These are phyloP conservation scores for Clonostachys byssicola DNA, from an alignment of 2,329 filamentous ascomycete genomes.

Conservation along the genomic window DNA sequence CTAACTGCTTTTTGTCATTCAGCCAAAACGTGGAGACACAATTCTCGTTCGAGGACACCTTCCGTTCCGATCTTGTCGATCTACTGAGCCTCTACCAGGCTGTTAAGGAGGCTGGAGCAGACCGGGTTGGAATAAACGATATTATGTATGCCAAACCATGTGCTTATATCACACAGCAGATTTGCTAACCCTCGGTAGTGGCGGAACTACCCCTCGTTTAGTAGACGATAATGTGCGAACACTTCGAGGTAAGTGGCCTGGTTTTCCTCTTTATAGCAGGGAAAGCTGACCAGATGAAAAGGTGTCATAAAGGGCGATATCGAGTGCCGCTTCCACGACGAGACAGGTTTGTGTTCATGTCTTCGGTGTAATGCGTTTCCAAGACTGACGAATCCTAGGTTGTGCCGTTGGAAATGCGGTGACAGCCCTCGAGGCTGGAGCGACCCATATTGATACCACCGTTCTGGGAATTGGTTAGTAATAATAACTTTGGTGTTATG, in stretches of 20 bases:
- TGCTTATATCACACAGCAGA: no score
- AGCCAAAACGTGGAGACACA: slow-evolving; percentile 18
- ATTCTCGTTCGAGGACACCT: slow-evolving; percentile 73
- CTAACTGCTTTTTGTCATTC: not conserved
- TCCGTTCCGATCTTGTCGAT: slow-evolving; percentile 80
- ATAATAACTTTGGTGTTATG: not conserved
- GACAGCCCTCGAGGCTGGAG: slow-evolving; percentile 82
- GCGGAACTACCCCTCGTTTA: slow-evolving; percentile 67
- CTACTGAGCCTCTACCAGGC: slow-evolving; percentile 74
- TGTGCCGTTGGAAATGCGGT: slow-evolving; percentile 87
- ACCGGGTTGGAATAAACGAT: slow-evolving; percentile 2
- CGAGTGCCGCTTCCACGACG: slow-evolving; percentile 24
- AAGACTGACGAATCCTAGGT: not conserved
- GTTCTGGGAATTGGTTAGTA: slow-evolving; percentile 39
- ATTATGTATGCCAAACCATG: not conserved
- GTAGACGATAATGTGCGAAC: slow-evolving; percentile 88
- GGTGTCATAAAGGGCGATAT: slow-evolving; percentile 59
- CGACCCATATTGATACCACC: slow-evolving; percentile 65
- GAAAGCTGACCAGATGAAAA: not conserved
- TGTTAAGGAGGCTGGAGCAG: slow-evolving; percentile 1
- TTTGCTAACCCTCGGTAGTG: no score
- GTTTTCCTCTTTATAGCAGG: no score
- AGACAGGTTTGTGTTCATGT: slow-evolving; percentile 65
- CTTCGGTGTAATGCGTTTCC: no score
- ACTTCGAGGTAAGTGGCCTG: slow-evolving; percentile 28